A percentile compares a stretch with the other conserved stretches of the same genome.
Evolutionary conservation across 2,329 filamentous ascomycete genomes (phyloP).

Genomic region (Zarea fungicola): DNA sequence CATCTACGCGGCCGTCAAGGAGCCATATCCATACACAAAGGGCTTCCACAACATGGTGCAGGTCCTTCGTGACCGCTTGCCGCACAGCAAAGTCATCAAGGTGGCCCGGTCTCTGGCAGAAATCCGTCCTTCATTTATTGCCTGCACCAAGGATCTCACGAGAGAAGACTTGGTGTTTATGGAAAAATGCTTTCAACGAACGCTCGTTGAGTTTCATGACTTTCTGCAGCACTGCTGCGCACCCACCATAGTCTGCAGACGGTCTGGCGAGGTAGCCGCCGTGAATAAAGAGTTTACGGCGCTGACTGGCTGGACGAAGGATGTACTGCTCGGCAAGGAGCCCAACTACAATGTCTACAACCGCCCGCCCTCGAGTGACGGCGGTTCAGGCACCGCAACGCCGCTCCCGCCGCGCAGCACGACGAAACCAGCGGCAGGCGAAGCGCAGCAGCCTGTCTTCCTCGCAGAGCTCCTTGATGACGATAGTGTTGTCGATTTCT

Average conservation of each 20-base stretch:
- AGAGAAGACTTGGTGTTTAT: slow-evolving; percentile 90
- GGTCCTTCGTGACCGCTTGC: slow-evolving; percentile 73
- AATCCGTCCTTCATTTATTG: slow-evolving; percentile 89
- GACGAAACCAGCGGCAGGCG: slow-evolving; percentile 39
- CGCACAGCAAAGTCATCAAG: slow-evolving; percentile 67
- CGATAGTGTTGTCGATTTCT: slow-evolving; percentile 88
- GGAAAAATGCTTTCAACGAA: slow-evolving; percentile 95
- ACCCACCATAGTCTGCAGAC: slow-evolving; percentile 84
- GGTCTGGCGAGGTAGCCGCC: slow-evolving; percentile 90
- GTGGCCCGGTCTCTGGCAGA: slow-evolving; percentile 85
- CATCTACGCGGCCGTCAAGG: slow-evolving; percentile 84
- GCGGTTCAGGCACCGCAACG: slow-evolving; percentile 21
- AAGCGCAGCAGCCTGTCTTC: slow-evolving; percentile 71
- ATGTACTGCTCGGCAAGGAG: slow-evolving; percentile 81
- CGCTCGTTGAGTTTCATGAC: slow-evolving; percentile 87
- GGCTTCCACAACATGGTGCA: slow-evolving; percentile 86
- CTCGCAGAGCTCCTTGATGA: slow-evolving; percentile 90
- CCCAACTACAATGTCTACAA: slow-evolving; percentile 83
- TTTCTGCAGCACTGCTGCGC: slow-evolving; percentile 85
- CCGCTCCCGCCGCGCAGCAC: slow-evolving; percentile 42
- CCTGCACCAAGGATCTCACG: slow-evolving; percentile 83
- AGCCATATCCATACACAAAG: slow-evolving; percentile 85
- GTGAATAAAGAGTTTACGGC: slow-evolving; percentile 97
- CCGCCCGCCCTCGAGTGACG: slow-evolving; percentile 39
- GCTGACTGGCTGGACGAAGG: slow-evolving; percentile 88